These are phyloP conservation scores for Leishmania aethiopica DNA, from an alignment of 208 protist species.

Conservation along the genomic window DNA sequence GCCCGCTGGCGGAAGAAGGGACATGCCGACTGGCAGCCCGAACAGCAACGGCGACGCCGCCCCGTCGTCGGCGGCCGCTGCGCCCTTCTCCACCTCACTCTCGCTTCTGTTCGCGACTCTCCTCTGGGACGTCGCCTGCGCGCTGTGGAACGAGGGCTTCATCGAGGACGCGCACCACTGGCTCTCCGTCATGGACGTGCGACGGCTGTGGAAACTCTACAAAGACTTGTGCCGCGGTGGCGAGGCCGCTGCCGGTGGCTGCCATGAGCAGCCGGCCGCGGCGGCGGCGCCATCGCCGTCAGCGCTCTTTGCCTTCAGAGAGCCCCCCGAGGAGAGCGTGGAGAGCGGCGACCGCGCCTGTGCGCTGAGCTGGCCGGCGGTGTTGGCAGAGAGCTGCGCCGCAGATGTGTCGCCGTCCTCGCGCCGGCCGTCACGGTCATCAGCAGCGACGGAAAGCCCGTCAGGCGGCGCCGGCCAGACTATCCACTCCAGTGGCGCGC, in stretches of 20 bases:
- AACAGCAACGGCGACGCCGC: background rate
- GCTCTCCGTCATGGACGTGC: slow-evolving; percentile 48
- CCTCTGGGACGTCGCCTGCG: slow-evolving; percentile 58
- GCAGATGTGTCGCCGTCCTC: slow-evolving; percentile 8
- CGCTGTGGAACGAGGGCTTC: slow-evolving; percentile 61
- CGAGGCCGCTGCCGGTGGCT: background rate
- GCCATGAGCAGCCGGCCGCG: background rate
- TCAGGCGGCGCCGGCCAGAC: background rate
- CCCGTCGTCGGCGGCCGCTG: background rate
- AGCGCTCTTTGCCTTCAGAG: background rate
- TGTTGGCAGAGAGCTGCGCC: slow-evolving; percentile 21
- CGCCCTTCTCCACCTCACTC: slow-evolving; percentile 24
- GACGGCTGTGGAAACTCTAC: slow-evolving; percentile 33
- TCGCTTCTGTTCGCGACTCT: slow-evolving; percentile 41
- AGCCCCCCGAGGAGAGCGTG: slow-evolving; percentile 24
- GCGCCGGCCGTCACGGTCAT: background rate
- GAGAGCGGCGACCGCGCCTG: slow-evolving; percentile 14
- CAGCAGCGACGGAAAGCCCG: background rate
- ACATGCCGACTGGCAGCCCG: background rate
- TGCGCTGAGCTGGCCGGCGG: slow-evolving; percentile 27
- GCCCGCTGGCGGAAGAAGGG: background rate
- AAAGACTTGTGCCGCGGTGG: background rate
- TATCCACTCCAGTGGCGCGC: background rate
- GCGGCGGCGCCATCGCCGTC: background rate
- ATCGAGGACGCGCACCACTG: slow-evolving; percentile 60